Evolutionary conservation across 257 asterid species (phyloP).

Genomic region (Paulownia fortunei): DNA sequence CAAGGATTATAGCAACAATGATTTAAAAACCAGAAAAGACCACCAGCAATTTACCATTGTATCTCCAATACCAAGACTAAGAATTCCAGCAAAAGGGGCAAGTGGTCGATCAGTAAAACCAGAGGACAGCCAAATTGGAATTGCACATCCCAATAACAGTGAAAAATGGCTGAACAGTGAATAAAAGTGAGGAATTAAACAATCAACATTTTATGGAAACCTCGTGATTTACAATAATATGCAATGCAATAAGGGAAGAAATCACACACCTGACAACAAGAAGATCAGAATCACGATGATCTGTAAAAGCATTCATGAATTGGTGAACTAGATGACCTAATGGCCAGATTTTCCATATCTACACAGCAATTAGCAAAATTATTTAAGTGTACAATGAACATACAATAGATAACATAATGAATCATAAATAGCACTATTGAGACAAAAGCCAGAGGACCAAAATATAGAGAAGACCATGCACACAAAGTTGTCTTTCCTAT

Average conservation of each 20-base stretch:
- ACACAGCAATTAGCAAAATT: constrained; percentile 33
- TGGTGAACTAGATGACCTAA: constrained; percentile 84
- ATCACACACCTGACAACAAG: constrained; percentile 80
- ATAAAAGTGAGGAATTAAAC: constrained; percentile 16
- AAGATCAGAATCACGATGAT: constrained; percentile 99
- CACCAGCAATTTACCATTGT: constrained; percentile 73
- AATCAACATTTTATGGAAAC: constrained; percentile 25
- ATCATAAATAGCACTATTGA: not conserved
- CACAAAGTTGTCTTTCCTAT: not conserved
- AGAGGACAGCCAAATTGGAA: constrained; percentile 94
- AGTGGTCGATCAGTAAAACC: constrained; percentile 87
- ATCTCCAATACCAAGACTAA: constrained; percentile 98
- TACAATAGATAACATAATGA: constrained; percentile 5
- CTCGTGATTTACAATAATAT: constrained; percentile 14
- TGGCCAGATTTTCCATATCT: constrained; percentile 98
- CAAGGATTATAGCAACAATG: not conserved
- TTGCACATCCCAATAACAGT: constrained; percentile 89
- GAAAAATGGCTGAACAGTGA: constrained; percentile 82
- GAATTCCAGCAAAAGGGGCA: constrained; percentile 96
- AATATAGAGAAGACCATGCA: not conserved
- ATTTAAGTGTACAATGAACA: constrained; percentile 5
- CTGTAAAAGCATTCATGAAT: constrained; percentile 97
- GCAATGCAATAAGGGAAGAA: constrained; percentile 12
- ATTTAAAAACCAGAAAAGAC: constrained; percentile 17
- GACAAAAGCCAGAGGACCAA: constrained; percentile 23